Evolutionary conservation across 257 asterid species (phyloP).

Genomic region (Rehmannia glutinosa): DNA sequence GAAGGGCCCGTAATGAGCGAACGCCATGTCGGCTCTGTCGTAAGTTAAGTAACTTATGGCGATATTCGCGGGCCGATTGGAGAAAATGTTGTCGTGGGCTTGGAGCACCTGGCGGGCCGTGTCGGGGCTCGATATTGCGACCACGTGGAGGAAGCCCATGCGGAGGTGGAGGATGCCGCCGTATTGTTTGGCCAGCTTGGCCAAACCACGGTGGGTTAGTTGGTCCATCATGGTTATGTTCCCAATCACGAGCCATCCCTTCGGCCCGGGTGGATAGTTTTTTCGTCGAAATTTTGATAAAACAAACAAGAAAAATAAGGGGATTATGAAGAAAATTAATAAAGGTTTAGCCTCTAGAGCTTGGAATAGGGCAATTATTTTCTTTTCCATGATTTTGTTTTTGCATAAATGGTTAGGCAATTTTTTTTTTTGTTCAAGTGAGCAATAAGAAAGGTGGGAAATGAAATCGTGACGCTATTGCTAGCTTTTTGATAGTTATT

Average conservation of each 20-base stretch:
- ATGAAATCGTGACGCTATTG: constrained; percentile 1
- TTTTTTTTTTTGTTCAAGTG: too few relatives aligned
- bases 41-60: constrained; percentile 76
- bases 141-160: constrained; percentile 55
- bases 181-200: constrained; percentile 54
- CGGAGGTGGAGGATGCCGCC: constrained; percentile 73
- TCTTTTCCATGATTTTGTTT: constrained; percentile 16
- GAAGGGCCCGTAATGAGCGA: constrained; percentile 84
- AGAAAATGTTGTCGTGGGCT: constrained; percentile 68
- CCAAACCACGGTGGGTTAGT: constrained; percentile 81
- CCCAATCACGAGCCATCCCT: constrained; percentile 78
- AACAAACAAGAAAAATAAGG: constrained; percentile 18
- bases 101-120: constrained; percentile 79
- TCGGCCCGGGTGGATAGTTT: constrained; percentile 84
- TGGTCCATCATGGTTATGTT: constrained; percentile 60
- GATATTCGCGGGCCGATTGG: constrained; percentile 73
- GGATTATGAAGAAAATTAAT: constrained; percentile 23
- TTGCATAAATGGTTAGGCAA: not conserved
- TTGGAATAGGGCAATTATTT: constrained; percentile 8
- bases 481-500: not conserved
- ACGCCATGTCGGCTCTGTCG: constrained; percentile 84
- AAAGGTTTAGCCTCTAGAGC: constrained; percentile 23
- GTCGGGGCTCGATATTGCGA: constrained; percentile 63
- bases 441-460: not conserved
- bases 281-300: constrained; percentile 34